Percentiles rank a stretch among this genome's conserved stretches.
Evolutionary conservation across 805 yeast species (phyloP).

Genomic region (Tetrapisispora fleetii): DNA sequence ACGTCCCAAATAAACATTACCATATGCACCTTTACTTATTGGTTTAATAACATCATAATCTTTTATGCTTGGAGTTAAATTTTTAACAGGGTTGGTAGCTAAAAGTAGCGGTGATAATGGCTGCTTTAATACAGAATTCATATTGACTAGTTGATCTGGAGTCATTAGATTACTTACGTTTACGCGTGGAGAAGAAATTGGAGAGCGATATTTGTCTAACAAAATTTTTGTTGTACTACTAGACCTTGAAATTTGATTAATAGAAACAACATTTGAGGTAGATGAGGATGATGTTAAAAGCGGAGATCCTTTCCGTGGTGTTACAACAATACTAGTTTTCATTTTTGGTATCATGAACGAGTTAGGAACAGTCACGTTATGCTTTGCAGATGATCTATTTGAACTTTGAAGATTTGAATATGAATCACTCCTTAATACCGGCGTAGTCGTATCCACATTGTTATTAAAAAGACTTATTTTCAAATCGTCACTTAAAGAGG

Average conservation of each 20-base stretch:
- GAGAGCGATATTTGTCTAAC: slow-evolving; percentile 30
- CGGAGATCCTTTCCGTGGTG: slow-evolving; percentile 51
- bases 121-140: slow-evolving; percentile 34
- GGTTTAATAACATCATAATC: slow-evolving; percentile 91
- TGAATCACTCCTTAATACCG: not conserved
- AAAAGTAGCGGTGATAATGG: slow-evolving; percentile 76
- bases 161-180: slow-evolving; percentile 31
- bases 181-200: slow-evolving; percentile 50
- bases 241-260: slow-evolving; percentile 1
- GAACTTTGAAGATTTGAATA: not conserved
- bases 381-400: not conserved
- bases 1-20: slow-evolving; percentile 82
- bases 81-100: slow-evolving; percentile 46
- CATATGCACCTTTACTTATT: slow-evolving; percentile 94
- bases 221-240: slow-evolving; percentile 14
- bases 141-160: slow-evolving; percentile 24
- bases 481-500: not conserved
- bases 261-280: not conserved
- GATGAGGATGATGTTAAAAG: slow-evolving; percentile 24
- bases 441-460: not conserved
- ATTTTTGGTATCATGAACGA: slow-evolving; percentile 13
- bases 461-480: not conserved
- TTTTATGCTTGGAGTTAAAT: slow-evolving; percentile 60
- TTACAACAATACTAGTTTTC: slow-evolving; percentile 23
- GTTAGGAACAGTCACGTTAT: not conserved